Percentiles rank a stretch among this genome's conserved stretches.
These are phyloP conservation scores for Ascoidea asiatica DNA, from an alignment of 805 yeast genomes.

Conservation along the genomic window DNA sequence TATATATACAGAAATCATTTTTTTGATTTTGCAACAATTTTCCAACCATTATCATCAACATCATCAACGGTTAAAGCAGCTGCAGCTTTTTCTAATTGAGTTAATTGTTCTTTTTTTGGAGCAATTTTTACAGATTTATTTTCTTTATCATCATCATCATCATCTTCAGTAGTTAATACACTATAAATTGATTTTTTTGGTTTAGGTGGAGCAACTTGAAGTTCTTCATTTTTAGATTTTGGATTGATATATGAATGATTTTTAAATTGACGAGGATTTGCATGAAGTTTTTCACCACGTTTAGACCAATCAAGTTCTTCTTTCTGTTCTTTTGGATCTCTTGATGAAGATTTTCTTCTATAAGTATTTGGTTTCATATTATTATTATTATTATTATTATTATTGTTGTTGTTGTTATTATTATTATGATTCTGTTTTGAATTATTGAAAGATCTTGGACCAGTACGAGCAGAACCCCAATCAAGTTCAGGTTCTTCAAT, in stretches of 20 bases:
- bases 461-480: slow-evolving; percentile 26
- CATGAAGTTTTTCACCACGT: slow-evolving; percentile 8
- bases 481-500: slow-evolving; percentile 46
- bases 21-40: neutral
- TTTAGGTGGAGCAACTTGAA: slow-evolving; percentile 9
- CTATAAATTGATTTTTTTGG: slow-evolving; percentile 29
- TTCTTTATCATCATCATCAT: slow-evolving; percentile 30
- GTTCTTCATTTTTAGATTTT: slow-evolving; percentile 11
- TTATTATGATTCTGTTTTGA: neutral
- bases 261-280: too few species aligned
- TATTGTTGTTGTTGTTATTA: neutral
- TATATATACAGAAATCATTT: neutral
- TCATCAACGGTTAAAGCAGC: neutral
- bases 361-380: too few species aligned
- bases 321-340: too few species aligned
- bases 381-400: too few species aligned
- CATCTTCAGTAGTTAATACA: slow-evolving; percentile 38
- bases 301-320: neutral
- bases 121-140: neutral
- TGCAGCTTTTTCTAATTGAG: neutral
- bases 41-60: neutral
- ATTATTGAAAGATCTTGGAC: neutral
- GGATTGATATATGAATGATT: neutral
- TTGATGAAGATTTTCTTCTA: too few species aligned
- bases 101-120: neutral